Evolutionary conservation across 1,139 yeast genomes (phyloP), one percentile per base, ranked within the genome.

Genomic region (Fermentozyma sake): DNA sequence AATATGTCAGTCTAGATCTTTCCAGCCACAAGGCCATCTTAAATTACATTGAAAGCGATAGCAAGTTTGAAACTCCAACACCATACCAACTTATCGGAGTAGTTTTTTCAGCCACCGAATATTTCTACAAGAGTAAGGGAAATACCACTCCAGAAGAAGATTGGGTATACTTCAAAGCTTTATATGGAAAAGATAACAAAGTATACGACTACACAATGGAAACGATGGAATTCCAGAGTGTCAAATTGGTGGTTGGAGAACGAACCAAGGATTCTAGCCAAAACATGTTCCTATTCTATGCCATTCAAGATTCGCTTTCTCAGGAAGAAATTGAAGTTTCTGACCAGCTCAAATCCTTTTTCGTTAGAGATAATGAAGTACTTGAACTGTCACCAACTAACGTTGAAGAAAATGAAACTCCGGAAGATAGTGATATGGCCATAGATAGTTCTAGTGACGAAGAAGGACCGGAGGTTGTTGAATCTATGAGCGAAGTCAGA

Each of bases 71-170:
- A 5, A 23, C 30, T 4, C 52, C 53, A 3, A 29, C 38, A 5
- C 41, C 43, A 16, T 61, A 60, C 32, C 27, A 39, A 3, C 41
- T 61, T 16, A 35, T 49, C 0, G 60, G 61, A 2, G 50, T 60
- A 9, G 43, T 61, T 5, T 23, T 58, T n/a, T 50, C 52, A 5
- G 64, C 57, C 24, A 25, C 38, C 4, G 55, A 57, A 24, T 63
- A 58, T 35, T 51, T 35, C 17, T 42, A 39, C 35, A 24, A 34
- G 14, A 33, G 37, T 22, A 30, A 34, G 27, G n/a, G 14, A 7
- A 27, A 30, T 14, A 31, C 25, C 27, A 33, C 24, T 3, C 31
- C 26, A 4, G 34, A 29, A 10, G 43, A 38, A 20, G 32, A 29
- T 2, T 42, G 46, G 46, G 36, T 40, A 1, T 34, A 33, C 17